Percentiles rank a stretch among this genome's conserved stretches.
These are phyloP conservation scores for Myochromella boudieri DNA, from an alignment of 768 basidiomycete species.

Conservation along the genomic window DNA sequence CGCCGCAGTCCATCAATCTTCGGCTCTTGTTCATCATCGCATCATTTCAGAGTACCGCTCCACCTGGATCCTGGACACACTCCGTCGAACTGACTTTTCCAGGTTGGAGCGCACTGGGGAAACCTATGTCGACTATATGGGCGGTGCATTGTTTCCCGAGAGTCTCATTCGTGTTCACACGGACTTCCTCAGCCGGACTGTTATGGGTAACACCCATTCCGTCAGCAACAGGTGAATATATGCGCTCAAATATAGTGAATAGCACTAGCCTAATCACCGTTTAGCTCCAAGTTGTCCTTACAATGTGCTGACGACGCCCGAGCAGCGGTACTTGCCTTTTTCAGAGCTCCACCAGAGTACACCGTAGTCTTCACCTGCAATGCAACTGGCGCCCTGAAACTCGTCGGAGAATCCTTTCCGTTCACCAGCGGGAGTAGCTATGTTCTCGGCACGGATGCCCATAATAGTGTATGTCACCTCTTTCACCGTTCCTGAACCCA, in stretches of 20 bases:
- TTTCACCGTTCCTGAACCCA: background rate
- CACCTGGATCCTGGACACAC: constrained; percentile 70
- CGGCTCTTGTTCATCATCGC: background rate
- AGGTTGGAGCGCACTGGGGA: constrained; percentile 62
- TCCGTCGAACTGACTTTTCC: constrained; percentile 62
- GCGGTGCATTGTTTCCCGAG: constrained; percentile 78
- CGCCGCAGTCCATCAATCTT: constrained; percentile 5
- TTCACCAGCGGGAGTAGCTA: constrained; percentile 59
- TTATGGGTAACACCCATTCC: constrained; percentile 85
- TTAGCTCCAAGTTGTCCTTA: constrained; percentile 70
- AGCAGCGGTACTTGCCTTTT: constrained; percentile 71
- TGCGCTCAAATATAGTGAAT: constrained; percentile 22
- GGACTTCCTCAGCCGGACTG: constrained; percentile 60
- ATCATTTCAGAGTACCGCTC: constrained; percentile 55
- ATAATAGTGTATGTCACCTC: constrained; percentile 63
- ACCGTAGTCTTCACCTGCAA: constrained; percentile 83
- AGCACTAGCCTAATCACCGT: constrained; percentile 9
- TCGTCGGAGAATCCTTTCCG: constrained; percentile 80
- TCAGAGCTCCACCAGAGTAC: constrained; percentile 73
- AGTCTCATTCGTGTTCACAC: constrained; percentile 71
- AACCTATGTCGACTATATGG: constrained; percentile 88
- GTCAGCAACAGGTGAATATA: constrained; percentile 71
- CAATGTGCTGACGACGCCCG: constrained; percentile 69
- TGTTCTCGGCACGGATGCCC: constrained; percentile 75
- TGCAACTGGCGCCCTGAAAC: constrained; percentile 75